A percentile compares a stretch with the other conserved stretches of the same genome.
These are phyloP conservation scores for Aspergillus sp. DNA, from an alignment of 2,329 filamentous ascomycete species.

Conservation along the genomic window DNA sequence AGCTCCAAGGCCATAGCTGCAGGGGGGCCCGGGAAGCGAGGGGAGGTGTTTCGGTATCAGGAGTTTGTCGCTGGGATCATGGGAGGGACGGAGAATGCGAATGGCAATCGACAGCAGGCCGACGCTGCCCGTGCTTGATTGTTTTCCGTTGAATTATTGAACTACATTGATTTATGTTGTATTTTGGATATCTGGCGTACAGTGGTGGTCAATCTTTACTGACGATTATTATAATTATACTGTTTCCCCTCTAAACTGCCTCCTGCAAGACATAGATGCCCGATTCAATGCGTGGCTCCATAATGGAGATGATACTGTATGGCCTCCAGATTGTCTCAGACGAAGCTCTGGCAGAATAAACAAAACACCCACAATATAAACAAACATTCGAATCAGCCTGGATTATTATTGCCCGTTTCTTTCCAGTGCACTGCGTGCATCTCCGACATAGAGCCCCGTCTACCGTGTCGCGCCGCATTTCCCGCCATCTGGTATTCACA, in stretches of 20 bases:
- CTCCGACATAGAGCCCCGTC: neutral
- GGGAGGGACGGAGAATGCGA: conserved; percentile 40
- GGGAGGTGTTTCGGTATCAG: conserved; percentile 86
- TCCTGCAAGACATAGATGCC: no score
- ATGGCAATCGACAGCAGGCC: conserved; percentile 15
- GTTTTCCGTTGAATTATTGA: no score
- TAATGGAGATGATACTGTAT: no score
- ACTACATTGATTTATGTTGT: no score
- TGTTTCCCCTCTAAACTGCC: no score
- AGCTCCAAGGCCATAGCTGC: conserved; percentile 24
- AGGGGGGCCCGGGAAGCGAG: conserved; percentile 52
- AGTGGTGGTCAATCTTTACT: neutral
- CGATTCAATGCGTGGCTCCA: no score
- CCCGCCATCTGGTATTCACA: neutral
- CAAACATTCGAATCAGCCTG: no score
- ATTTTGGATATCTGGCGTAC: neutral
- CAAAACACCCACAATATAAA: no score
- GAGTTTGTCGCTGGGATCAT: conserved; percentile 74
- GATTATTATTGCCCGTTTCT: no score
- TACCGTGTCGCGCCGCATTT: neutral
- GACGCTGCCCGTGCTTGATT: neutral
- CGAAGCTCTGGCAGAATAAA: no score
- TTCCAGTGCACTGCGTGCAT: no score
- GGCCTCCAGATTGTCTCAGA: no score
- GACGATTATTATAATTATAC: neutral